A percentile compares a stretch with the other conserved stretches of the same genome.
phyloP scores from a whole-genome alignment of 768 basidiomycete genomes.

The Pseudohyphozyma bogoriensis region DNA sequence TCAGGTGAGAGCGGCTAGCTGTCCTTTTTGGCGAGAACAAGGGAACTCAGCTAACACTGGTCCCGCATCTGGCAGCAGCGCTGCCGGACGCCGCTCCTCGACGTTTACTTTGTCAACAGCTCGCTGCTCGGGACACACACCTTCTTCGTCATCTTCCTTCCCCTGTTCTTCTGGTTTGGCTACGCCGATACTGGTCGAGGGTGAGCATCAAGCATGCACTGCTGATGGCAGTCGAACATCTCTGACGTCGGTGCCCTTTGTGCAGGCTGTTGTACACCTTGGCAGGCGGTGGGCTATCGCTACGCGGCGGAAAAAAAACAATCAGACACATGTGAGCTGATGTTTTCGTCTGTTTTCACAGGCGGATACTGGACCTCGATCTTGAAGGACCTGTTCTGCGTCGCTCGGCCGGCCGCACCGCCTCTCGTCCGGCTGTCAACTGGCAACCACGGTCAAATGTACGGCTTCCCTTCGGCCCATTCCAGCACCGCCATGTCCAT shows the following conservation, averaged over 20 bases:
- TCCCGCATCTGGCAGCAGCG: neutral
- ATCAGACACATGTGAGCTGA: too few species aligned
- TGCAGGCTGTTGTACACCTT: conserved; percentile 24
- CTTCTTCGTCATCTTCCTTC: conserved; percentile 73
- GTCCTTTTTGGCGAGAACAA: too few species aligned
- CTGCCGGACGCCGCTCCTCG: neutral
- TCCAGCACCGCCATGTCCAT: conserved; percentile 84
- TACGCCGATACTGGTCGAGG: conserved; percentile 58
- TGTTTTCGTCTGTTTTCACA: too few species aligned
- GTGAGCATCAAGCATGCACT: conserved; percentile 43
- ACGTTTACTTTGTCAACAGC: conserved; percentile 65
- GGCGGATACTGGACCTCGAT: conserved; percentile 78
- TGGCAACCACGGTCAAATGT: conserved; percentile 46
- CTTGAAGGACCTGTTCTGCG: conserved; percentile 73
- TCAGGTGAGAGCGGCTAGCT: too few species aligned
- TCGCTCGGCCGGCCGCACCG: conserved; percentile 79
- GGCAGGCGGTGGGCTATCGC: too few species aligned
- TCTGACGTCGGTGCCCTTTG: too few species aligned
- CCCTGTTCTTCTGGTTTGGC: conserved; percentile 82
- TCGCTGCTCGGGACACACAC: conserved; percentile 75
- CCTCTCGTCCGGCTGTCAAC: conserved; percentile 57
- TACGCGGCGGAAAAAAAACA: too few species aligned
- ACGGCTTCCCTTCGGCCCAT: conserved; percentile 93
- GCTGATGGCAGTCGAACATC: neutral
- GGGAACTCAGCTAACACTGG: too few species aligned